Conservation (phyloP, 768 basidiomycete genomes). For the Russula earlei region DNA sequence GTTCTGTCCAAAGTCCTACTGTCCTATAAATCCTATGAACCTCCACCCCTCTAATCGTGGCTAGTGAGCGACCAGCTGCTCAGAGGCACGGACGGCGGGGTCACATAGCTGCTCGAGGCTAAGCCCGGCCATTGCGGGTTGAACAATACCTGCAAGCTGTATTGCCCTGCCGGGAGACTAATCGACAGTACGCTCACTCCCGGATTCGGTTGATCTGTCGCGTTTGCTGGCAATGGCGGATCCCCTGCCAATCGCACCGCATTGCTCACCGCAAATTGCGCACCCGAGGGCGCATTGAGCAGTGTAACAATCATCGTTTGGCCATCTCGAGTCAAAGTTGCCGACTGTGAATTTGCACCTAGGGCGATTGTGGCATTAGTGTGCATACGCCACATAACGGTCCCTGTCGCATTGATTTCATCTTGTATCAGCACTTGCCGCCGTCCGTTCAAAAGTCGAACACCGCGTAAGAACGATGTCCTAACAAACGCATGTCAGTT, state of each 20-base stretch:
- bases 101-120: slow-evolving; percentile 49
- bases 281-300: slow-evolving; percentile 56
- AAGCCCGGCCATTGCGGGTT: slow-evolving; percentile 87
- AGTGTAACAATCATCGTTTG: slow-evolving; percentile 59
- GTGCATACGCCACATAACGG: slow-evolving; percentile 87
- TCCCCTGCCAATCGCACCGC: slow-evolving; percentile 54
- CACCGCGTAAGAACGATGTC: slow-evolving; percentile 71
- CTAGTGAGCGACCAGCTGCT: slow-evolving; percentile 71
- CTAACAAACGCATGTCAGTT: slow-evolving; percentile 28
- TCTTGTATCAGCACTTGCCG: slow-evolving; percentile 89
- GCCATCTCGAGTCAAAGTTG: slow-evolving; percentile 64
- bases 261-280: slow-evolving; percentile 44
- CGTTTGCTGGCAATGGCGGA: slow-evolving; percentile 48
- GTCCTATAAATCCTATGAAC: no score
- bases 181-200: slow-evolving; percentile 76
- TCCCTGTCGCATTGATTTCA: slow-evolving; percentile 56
- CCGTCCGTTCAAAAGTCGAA: slow-evolving; percentile 74
- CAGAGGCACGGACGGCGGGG: slow-evolving; percentile 62
- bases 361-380: slow-evolving; percentile 84
- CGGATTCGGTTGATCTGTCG: slow-evolving; percentile 63
- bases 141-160: slow-evolving; percentile 78
- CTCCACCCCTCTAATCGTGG: slow-evolving; percentile 48
- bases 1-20: no score
- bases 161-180: slow-evolving; percentile 52
- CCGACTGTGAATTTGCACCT: slow-evolving; percentile 45